Conservation (phyloP, 805 yeast species). For the Ogataea dorogensis region DNA sequence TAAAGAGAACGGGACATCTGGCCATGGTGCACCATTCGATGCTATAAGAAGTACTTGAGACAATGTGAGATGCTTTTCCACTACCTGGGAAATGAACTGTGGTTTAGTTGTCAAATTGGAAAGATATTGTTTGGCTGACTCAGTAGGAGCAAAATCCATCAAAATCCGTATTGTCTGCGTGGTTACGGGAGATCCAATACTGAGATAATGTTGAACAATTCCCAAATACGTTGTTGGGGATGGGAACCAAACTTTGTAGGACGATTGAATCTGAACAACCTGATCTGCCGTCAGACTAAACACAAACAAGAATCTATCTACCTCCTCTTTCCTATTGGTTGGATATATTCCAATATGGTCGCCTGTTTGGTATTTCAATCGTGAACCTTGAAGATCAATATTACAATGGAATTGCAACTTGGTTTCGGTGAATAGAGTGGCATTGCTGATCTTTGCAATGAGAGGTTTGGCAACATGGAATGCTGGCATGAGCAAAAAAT, state of each 20-base stretch:
- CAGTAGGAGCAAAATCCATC: constrained; percentile 72
- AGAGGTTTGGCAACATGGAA: constrained; percentile 47
- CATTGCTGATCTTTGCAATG: too few species aligned
- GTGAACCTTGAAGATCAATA: constrained; percentile 65
- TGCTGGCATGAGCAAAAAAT: constrained; percentile 21
- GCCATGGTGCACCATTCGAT: constrained; percentile 63
- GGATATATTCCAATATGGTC: constrained; percentile 94
- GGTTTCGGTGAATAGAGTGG: constrained; percentile 17
- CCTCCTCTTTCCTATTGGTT: constrained; percentile 67
- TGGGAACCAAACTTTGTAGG: constrained; percentile 57
- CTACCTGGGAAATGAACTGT: constrained; percentile 42
- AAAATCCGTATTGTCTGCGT: constrained; percentile 72
- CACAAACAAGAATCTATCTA: constrained; percentile 56
- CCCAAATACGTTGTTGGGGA: constrained; percentile 78
- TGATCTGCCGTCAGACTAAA: constrained; percentile 52
- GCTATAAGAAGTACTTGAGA: constrained; percentile 63
- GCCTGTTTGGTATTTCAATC: constrained; percentile 82
- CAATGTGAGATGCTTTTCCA: constrained; percentile 55
- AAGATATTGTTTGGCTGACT: constrained; percentile 45
- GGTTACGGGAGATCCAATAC: constrained; percentile 82
- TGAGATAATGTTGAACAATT: constrained; percentile 73
- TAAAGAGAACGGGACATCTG: constrained; percentile 72
- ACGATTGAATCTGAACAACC: constrained; percentile 58
- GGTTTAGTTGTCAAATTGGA: constrained; percentile 45
- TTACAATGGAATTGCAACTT: constrained; percentile 83